Base-by-base conservation (phyloP, 2,329 filamentous ascomycete genomes). In the Plectosphaerella cucumerina region DNA sequence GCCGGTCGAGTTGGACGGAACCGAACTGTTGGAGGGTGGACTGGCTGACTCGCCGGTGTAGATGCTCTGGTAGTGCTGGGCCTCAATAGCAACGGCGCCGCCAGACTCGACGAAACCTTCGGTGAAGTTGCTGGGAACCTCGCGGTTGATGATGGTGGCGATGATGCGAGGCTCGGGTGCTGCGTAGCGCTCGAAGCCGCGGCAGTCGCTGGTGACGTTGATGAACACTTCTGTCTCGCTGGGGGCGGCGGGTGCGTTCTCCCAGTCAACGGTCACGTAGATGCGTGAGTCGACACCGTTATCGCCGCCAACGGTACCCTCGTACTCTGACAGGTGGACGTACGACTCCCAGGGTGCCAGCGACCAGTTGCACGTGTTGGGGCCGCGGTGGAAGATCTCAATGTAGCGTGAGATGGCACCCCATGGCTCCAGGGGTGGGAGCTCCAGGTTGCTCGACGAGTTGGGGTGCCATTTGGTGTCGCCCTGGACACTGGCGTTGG, bases 401-500 rank as follows among this genome's bases (percentile, higher is more conserved):
- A 87, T 80, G 72, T 79, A 87, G 37, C 83, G 74, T 0, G 70
- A 73, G 1, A 64, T 59, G 0, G 76, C 72, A 2, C 82, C 81
- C 51, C 84, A 86, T 0, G 76, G 79, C 53, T 81, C 82, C 51
- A 87, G 71, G 0, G 77, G 69, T 9, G 79, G 78, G 4, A 85
- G 67, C 0, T 74, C 73, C 4, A 87, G 70, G 3, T 70, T 75
- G 54, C 76, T 75, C 42, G 71, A 75, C 5, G 77, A 74, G 60
- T 80, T 83, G 58, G 61, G 18, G 65, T 62, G 60, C 56, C 56
- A 62, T 43, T 57, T 45, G 50, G 61, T 84, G 56, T 88, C 85
- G 21, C 86, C 85, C 0, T 84, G 83, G 6, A 88, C 78, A 1
- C 81, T 82, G 1, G 82, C 85, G 55, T 87, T 87, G 53, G 75